Percentiles rank a stretch among this genome's conserved stretches.
Evolutionary conservation across 1,284 basidiomycete species (phyloP).

Genomic region (Heterobasidion occidentale): DNA sequence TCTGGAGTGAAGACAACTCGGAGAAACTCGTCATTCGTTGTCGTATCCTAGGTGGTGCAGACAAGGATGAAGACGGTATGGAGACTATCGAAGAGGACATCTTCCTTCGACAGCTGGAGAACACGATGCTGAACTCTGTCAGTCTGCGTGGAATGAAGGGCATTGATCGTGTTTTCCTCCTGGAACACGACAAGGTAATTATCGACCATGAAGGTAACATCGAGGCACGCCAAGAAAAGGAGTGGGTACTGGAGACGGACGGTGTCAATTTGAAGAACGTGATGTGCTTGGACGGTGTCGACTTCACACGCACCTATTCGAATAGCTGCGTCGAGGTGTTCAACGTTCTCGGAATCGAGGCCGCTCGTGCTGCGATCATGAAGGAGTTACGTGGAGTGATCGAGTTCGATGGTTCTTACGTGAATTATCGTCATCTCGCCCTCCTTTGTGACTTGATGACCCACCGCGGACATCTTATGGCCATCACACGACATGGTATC

Average conservation of each 20-base stretch:
- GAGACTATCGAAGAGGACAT: conserved; percentile 86
- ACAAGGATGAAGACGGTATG: conserved; percentile 85
- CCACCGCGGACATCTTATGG: conserved; percentile 92
- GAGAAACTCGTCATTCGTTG: conserved; percentile 97
- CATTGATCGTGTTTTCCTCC: conserved; percentile 92
- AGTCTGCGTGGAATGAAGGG: conserved; percentile 88
- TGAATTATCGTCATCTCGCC: conserved; percentile 97
- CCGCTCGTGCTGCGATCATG: conserved; percentile 89
- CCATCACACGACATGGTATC: conserved; percentile 99
- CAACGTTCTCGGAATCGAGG: conserved; percentile 97
- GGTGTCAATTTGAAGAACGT: conserved; percentile 93
- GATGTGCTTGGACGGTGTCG: conserved; percentile 92
- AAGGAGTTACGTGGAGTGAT: conserved; percentile 92
- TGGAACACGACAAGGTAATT: conserved; percentile 78
- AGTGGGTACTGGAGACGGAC: conserved; percentile 98
- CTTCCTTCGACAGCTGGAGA: conserved; percentile 94
- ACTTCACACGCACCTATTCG: conserved; percentile 88
- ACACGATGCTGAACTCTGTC: conserved; percentile 96
- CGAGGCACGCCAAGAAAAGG: conserved; percentile 55
- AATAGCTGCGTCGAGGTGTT: conserved; percentile 97
- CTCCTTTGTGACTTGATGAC: conserved; percentile 98
- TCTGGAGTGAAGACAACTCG: conserved; percentile 98
- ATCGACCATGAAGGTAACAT: conserved; percentile 62
- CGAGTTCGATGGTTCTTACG: conserved; percentile 98
- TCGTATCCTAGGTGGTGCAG: conserved; percentile 83